phyloP scores from a whole-genome alignment of 495 filamentous ascomycete species.

The Parathielavia hyrcaniae region DNA sequence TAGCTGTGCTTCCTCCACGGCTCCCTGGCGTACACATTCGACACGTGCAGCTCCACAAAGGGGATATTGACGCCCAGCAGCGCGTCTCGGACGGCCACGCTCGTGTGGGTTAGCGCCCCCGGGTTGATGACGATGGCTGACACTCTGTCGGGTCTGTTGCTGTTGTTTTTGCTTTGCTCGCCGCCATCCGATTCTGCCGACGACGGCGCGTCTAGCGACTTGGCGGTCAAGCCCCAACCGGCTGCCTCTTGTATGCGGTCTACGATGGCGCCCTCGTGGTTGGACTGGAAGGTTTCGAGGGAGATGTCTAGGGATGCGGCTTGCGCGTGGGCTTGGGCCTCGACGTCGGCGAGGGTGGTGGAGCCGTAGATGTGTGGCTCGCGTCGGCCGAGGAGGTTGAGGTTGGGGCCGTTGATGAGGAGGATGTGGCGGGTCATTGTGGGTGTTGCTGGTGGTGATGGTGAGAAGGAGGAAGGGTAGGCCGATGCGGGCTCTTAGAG shows the following conservation, averaged over 20 bases:
- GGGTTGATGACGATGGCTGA: conserved; percentile 66
- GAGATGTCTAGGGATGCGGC: conserved; percentile 37
- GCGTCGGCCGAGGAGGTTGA: conserved; percentile 68
- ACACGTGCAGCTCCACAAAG: conserved; percentile 66
- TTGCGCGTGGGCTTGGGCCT: conserved; percentile 39
- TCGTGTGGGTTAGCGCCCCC: conserved; percentile 62
- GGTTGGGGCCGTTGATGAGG: conserved; percentile 73
- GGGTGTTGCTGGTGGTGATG: not conserved
- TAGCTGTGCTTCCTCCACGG: conserved; percentile 58
- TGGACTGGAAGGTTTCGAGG: conserved; percentile 56
- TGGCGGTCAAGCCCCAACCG: conserved; percentile 20
- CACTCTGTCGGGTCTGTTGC: not conserved
- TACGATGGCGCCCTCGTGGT: conserved; percentile 59
- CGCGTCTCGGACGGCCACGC: conserved; percentile 62
- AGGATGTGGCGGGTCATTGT: conserved; percentile 52
- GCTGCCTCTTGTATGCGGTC: conserved; percentile 55
- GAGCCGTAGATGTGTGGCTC: conserved; percentile 65
- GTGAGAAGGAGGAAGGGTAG: not conserved
- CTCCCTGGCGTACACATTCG: conserved; percentile 62
- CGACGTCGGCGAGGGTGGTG: conserved; percentile 56
- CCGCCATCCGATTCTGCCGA: conserved; percentile 15
- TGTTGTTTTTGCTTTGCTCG: conserved; percentile 29
- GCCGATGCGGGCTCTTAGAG: no score
- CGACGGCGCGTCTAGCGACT: conserved; percentile 11
- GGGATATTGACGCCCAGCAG: conserved; percentile 57